Evolutionary conservation across 257 asterid species (phyloP).

Genomic region (Solanum appendiculatum): DNA sequence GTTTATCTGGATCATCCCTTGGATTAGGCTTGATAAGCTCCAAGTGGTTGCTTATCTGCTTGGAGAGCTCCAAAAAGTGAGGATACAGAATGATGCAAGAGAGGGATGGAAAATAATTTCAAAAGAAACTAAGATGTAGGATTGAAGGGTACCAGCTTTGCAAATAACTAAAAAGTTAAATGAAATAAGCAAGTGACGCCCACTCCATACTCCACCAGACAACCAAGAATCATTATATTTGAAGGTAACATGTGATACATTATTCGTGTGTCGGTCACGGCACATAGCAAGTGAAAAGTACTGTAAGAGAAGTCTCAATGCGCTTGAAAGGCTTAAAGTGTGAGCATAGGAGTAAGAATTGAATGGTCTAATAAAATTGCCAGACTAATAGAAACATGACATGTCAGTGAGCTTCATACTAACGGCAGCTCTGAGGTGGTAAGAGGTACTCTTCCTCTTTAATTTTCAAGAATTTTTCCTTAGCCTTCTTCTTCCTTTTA

Average conservation of each 20-base stretch:
- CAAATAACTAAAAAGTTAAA: neutral
- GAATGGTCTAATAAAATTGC: neutral
- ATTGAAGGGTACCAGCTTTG: neutral
- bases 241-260: neutral
- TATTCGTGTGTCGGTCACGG: neutral
- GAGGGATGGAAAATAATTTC: neutral
- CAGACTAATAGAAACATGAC: neutral
- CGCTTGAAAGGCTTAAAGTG: neutral
- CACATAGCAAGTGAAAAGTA: neutral
- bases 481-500: neutral
- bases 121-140: neutral
- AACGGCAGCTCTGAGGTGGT: neutral
- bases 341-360: neutral
- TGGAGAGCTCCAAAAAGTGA: neutral
- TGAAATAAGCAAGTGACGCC: neutral
- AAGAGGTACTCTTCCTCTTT: neutral
- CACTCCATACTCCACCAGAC: neutral
- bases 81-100: neutral
- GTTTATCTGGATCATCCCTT: conserved; percentile 77
- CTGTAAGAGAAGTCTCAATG: neutral
- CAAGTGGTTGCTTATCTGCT: conserved; percentile 84
- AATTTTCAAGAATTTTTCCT: neutral
- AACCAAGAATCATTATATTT: neutral
- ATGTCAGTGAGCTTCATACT: neutral
- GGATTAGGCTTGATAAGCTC: conserved; percentile 95